Evolutionary conservation across 2,329 filamentous ascomycete genomes (phyloP), one percentile per base, ranked within the genome.

Genomic region (Sarocladium oryzae): DNA sequence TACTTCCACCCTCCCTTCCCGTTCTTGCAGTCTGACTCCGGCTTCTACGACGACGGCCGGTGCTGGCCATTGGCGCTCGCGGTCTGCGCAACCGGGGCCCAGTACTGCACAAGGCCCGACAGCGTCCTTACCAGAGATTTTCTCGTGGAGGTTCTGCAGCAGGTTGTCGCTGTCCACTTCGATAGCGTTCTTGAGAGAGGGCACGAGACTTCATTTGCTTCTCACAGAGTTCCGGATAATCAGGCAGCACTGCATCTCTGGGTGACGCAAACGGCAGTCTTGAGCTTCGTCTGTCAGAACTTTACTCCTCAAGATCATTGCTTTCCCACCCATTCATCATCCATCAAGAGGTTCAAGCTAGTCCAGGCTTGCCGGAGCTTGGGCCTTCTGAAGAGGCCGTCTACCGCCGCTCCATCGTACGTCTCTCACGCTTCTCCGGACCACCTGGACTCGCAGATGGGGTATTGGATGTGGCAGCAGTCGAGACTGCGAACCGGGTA

Each of bases 401-500:
- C n/a, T n/a, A n/a, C n/a, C n/a, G n/a, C n/a, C n/a, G n/a, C n/a
- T n/a, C n/a, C n/a, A n/a, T n/a, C n/a, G n/a, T n/a, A n/a, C n/a
- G n/a, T n/a, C n/a, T n/a, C n/a, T n/a, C 11, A n/a, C 35, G 11
- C 35, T 15, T n/a, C 16, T n/a, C n/a, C 37, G 9, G n/a, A 32
- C 7, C 6, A 30, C n/a, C 6, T 26, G 4, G 21, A 10, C n/a
- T 18, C 23, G n/a, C 28, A 21, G 30, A 26, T 40, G 46, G 11
- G n/a, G 10, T 3, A 20, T 11, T 56, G 54, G 54, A 23, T 30
- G 11, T 6, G 15, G 3, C 24, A 16, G 5, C 46, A 56, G 48
- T 52, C 50, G 2, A 38, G 21, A 23, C 37, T 51, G 5, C 48
- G 55, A 15, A 54, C 55, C 10, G 55, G 55, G 4, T 45, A 52